These are phyloP conservation scores for Achlya hypogyna DNA, from an alignment of 352 stramenopile species.

Conservation along the genomic window DNA sequence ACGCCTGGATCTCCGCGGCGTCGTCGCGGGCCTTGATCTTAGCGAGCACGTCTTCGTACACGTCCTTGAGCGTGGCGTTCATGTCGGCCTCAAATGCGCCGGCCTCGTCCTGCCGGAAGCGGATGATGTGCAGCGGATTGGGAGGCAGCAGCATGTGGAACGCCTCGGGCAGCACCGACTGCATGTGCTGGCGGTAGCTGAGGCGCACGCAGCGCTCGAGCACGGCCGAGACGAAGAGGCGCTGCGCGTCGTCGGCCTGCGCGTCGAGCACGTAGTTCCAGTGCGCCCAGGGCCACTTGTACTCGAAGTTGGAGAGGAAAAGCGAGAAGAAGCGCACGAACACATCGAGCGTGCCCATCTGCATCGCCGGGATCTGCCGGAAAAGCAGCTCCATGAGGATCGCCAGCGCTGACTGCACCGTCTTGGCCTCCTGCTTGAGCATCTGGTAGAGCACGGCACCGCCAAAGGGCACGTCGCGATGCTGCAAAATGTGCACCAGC, in stretches of 20 bases:
- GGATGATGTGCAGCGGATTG: conserved; percentile 55
- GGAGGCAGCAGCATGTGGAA: conserved; percentile 74
- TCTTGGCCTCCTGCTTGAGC: conserved; percentile 57
- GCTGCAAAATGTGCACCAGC: conserved; percentile 41
- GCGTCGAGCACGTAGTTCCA: conserved; percentile 74
- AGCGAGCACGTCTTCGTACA: conserved; percentile 46
- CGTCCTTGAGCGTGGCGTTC: conserved; percentile 27
- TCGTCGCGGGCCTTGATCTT: conserved; percentile 70
- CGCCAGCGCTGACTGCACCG: conserved; percentile 62
- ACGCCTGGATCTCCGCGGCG: conserved; percentile 37
- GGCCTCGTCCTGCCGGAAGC: conserved; percentile 32
- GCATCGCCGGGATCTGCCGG: conserved; percentile 69
- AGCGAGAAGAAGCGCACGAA: conserved; percentile 80
- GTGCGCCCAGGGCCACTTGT: conserved; percentile 73
- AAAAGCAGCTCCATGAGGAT: conserved; percentile 80
- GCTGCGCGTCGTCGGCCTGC: conserved; percentile 67
- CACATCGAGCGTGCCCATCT: conserved; percentile 36
- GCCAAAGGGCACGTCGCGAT: conserved; percentile 46
- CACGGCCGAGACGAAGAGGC: conserved; percentile 74
- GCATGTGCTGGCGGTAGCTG: conserved; percentile 81
- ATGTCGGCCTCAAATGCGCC: conserved; percentile 24
- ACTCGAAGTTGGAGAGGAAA: conserved; percentile 84
- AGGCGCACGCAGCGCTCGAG: conserved; percentile 78
- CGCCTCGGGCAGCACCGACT: conserved; percentile 51
- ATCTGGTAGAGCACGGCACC: conserved; percentile 67